Base-by-base conservation (phyloP, 2,329 filamentous ascomycete genomes). In the Colletotrichum sidae region DNA sequence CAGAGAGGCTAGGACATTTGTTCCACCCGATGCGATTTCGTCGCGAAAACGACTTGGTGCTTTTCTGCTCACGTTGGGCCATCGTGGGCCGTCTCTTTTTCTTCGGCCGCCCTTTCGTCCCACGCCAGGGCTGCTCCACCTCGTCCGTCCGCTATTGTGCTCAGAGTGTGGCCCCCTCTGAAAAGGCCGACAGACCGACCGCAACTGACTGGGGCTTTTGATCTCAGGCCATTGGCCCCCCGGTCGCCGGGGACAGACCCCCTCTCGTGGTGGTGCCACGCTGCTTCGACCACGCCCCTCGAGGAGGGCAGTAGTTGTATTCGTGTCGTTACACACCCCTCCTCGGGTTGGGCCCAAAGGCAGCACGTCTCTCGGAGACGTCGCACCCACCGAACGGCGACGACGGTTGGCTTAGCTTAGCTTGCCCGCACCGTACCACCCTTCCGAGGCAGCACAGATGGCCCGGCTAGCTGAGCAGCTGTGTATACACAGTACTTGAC, bases 231-330 rank as follows among this genome's bases (percentile, higher is more conserved):
- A 67, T 57, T 45, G 59, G 3, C 25, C 25, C 25, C 65, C 65
- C 45, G 51, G 61, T 45, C 55, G 33, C 44, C 35, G 54, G 42
- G 60, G 65, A 64, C 64, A 59, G 50, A 54, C 64, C 65, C 25
- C 65, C 61, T 61, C 65, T 55, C 47, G 34, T 51, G 12, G 70
- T 72, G 70, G 75, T 76, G 71, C 71, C 70, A 77, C 75, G 46
- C 70, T 75, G 74, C 70, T 76, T 65, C 69, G 70, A 63, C 63
- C 73, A 74, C 74, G 68, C 74, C 65, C 52, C 62, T 52, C 39
- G 41, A 46, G n/a, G 25, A 55, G 34, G 41, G 45, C 50, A 10
- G 15, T 44, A 54, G 42, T 52, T 15, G 61, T 25, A 47, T 38
- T 11, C 17, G 33, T 42, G 34, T 65, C 10, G 41, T 50, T 10